phyloP scores from a whole-genome alignment of 176 grass and related monocot species.

The Alloteropsis semialata region DNA sequence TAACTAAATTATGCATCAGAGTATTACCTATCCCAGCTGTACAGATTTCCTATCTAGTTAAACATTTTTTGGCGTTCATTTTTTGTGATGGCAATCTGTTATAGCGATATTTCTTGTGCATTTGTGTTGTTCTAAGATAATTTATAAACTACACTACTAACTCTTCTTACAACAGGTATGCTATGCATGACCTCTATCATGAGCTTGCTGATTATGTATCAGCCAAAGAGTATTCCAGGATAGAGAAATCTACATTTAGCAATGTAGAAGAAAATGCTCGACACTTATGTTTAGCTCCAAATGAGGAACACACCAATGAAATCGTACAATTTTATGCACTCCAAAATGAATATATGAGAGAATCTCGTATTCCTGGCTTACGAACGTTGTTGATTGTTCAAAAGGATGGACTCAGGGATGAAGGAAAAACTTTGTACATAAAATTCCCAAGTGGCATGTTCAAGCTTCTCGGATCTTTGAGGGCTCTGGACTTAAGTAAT shows the following conservation, averaged over 20 bases:
- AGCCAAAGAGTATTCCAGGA: constrained; percentile 20
- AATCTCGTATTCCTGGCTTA: not conserved
- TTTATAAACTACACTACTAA: not conserved
- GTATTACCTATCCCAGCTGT: not conserved
- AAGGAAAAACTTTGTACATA: constrained; percentile 16
- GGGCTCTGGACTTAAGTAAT: constrained; percentile 29
- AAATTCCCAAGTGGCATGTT: constrained; percentile 18
- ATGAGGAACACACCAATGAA: not conserved
- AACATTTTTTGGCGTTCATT: not conserved
- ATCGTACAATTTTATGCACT: not conserved
- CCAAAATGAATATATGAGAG: not conserved
- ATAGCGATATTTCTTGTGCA: not conserved
- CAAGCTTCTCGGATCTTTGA: constrained; percentile 14
- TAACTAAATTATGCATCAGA: not conserved
- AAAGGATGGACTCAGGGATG: not conserved
- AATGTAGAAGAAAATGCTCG: constrained; percentile 13
- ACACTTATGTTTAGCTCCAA: constrained; percentile 32
- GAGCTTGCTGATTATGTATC: constrained; percentile 29
- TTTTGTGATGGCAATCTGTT: not conserved
- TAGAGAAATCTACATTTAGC: constrained; percentile 17
- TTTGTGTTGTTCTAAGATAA: constrained; percentile 13
- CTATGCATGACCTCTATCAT: constrained; percentile 39
- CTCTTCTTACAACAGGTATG: constrained; percentile 23
- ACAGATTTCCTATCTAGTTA: not conserved
- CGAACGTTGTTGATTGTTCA: constrained; percentile 21